Evolutionary conservation across 805 yeast species (phyloP).

Genomic region (Candida insectalens): DNA sequence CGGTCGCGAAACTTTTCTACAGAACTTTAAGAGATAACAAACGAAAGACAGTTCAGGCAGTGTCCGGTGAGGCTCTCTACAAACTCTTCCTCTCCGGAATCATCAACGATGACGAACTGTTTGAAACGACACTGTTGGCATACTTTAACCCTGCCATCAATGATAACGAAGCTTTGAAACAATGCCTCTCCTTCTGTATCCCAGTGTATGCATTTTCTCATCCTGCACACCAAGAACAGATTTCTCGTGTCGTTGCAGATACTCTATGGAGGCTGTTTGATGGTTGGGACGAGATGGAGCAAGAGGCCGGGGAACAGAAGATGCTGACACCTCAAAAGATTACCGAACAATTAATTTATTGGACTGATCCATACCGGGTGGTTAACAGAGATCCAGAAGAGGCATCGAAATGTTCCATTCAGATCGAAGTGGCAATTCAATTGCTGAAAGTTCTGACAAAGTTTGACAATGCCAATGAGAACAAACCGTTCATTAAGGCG

Average conservation of each 20-base stretch:
- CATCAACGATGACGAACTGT: slow-evolving; percentile 57
- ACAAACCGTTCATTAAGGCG: slow-evolving; percentile 42
- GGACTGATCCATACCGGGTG: slow-evolving; percentile 75
- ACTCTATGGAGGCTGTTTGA: slow-evolving; percentile 49
- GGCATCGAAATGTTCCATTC: slow-evolving; percentile 35
- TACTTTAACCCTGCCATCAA: slow-evolving; percentile 67
- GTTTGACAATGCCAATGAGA: slow-evolving; percentile 39
- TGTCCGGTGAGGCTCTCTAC: slow-evolving; percentile 79
- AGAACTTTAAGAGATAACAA: slow-evolving; percentile 48
- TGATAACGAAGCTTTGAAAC: slow-evolving; percentile 57
- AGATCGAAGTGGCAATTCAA: slow-evolving; percentile 45
- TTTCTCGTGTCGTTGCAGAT: slow-evolving; percentile 58
- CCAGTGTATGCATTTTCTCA: slow-evolving; percentile 84
- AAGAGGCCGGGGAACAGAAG: slow-evolving; percentile 15
- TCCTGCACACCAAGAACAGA: slow-evolving; percentile 54
- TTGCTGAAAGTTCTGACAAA: slow-evolving; percentile 39
- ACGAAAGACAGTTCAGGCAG: slow-evolving; percentile 60
- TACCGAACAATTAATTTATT: slow-evolving; percentile 62
- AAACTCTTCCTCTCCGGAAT: slow-evolving; percentile 74
- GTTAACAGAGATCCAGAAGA: slow-evolving; percentile 36
- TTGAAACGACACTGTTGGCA: slow-evolving; percentile 60
- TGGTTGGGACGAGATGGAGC: slow-evolving; percentile 28
- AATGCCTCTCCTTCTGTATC: slow-evolving; percentile 75
- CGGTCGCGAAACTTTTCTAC: slow-evolving; percentile 61
- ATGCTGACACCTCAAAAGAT: slow-evolving; percentile 39